Evolutionary conservation across 495 filamentous ascomycete genomes (phyloP), one percentile per base, ranked within the genome.

Genomic region (Lophium mytilinum): DNA sequence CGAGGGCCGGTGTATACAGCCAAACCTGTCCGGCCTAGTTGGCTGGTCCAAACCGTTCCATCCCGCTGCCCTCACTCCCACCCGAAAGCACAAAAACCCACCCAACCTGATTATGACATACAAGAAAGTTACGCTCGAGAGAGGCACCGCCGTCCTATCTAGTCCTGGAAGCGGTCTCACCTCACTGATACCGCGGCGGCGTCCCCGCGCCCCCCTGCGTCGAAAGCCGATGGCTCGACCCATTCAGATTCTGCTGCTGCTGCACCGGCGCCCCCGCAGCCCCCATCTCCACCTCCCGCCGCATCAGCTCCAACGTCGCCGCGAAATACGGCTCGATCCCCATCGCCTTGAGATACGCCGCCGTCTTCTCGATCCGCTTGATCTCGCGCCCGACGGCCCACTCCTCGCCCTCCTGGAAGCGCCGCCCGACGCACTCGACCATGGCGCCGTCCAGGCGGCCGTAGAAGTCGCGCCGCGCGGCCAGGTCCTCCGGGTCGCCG

Each of bases 331-430:
- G 66, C 66, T 77, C 71, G 37, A 78, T 63, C 35, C 75, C 75
- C 58, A 70, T 73, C 18, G 74, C 75, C 58, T 62, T 66, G 43
- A 78, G 58, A 46, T 75, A 76, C 12, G 59, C 62, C 12, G 73
- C 75, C 18, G 75, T 78, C 70, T 76, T 75, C 62, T 78, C 75
- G 37, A 78, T 70, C 37, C 75, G 62, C 72, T 76, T 76, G 49
- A 78, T 71, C 59, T 78, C 75, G 34, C 74, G 45, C 45, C 58
- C 60, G 14, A 78, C 70, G 19, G 66, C 60, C 75, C 75, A 78
- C 33, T 75, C 72, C 49, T 76, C 75, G 50, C 68, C 67, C 47
- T 70, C 65, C n/a, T 60, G 52, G 48, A 77, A 70, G 8, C 75
- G 61, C 4, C 69, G 61, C 10, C 71, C 54, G 37, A 78, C 73